phyloP scores from a whole-genome alignment of 2,329 filamentous ascomycete species.

The Penicillium palitans region DNA sequence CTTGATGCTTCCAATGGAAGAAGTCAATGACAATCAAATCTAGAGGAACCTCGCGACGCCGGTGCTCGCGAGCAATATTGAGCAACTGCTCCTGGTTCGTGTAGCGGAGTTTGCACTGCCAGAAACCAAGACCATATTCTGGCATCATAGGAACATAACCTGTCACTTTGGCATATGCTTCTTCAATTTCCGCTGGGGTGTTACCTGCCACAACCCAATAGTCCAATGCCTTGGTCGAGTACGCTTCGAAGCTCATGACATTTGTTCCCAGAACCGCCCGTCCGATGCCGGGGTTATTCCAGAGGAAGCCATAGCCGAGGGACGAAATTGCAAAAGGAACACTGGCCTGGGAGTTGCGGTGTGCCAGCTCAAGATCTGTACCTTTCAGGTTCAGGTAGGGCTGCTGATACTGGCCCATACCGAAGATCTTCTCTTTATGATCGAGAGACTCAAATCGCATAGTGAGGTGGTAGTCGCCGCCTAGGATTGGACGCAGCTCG shows the following conservation, averaged over 20 bases:
- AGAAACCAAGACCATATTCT: conserved; percentile 67
- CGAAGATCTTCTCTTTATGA: conserved; percentile 61
- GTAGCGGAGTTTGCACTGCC: conserved; percentile 68
- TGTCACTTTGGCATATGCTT: conserved; percentile 58
- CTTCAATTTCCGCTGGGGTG: conserved; percentile 56
- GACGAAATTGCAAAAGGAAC: conserved; percentile 64
- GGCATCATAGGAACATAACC: conserved; percentile 67
- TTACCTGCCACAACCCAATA: conserved; percentile 65
- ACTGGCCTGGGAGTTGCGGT: conserved; percentile 66
- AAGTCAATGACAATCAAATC: conserved; percentile 68
- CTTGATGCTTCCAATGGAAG: conserved; percentile 67
- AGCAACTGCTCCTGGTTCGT: conserved; percentile 66
- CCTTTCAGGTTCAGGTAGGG: conserved; percentile 64
- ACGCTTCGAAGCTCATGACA: conserved; percentile 61
- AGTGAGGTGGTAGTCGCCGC: conserved; percentile 59
- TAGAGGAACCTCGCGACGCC: conserved; percentile 55
- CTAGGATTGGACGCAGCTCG: conserved; percentile 57
- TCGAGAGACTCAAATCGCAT: conserved; percentile 59
- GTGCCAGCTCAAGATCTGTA: conserved; percentile 62
- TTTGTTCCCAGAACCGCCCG: conserved; percentile 63
- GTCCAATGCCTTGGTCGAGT: conserved; percentile 59
- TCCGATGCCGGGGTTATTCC: conserved; percentile 66
- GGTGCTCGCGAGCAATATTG: conserved; percentile 61
- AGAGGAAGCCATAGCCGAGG: conserved; percentile 63
- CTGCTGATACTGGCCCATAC: conserved; percentile 70